Evolutionary conservation across 2,329 filamentous ascomycete species (phyloP).

Genomic region (Westerdykella ornata): DNA sequence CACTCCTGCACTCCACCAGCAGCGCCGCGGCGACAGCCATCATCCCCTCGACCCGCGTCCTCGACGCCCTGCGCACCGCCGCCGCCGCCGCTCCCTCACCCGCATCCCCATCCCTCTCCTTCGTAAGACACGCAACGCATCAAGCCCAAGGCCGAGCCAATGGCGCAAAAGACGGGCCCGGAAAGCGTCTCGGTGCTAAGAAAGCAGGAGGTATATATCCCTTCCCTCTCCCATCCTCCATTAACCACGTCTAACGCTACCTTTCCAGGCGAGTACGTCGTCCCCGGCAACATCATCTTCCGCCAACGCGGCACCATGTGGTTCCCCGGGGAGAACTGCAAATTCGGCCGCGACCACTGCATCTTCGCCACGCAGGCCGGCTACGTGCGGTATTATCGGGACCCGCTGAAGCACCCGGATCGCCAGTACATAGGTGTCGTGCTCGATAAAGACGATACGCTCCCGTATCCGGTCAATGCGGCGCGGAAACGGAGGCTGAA

Average conservation of each 20-base stretch:
- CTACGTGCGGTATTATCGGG: constrained; percentile 95
- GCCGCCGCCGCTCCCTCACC: constrained; percentile 20
- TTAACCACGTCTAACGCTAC: not conserved
- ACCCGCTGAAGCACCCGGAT: constrained; percentile 73
- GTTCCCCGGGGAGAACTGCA: constrained; percentile 92
- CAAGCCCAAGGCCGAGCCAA: constrained; percentile 62
- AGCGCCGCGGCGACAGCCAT: constrained; percentile 6
- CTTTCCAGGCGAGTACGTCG: constrained; percentile 73
- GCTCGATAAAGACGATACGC: constrained; percentile 70
- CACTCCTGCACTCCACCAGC: constrained; percentile 17
- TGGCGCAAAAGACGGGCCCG: constrained; percentile 61
- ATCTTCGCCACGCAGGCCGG: constrained; percentile 80
- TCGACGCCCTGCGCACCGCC: constrained; percentile 28
- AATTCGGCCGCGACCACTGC: constrained; percentile 92
- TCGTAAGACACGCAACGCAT: constrained; percentile 57
- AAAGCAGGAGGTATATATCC: constrained; percentile 64
- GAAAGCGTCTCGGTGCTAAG: constrained; percentile 91
- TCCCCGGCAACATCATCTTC: constrained; percentile 96
- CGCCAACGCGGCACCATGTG: constrained; percentile 90
- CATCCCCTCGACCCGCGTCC: constrained; percentile 23
- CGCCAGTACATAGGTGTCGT: constrained; percentile 92
- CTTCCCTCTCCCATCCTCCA: not conserved
- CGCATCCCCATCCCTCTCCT: constrained; percentile 36
- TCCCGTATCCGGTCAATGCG: constrained; percentile 70
- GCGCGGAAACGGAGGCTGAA: constrained; percentile 69